Evolutionary conservation across 2,329 filamentous ascomycete species (phyloP).

Genomic region (Pyricularia pennisetigena): DNA sequence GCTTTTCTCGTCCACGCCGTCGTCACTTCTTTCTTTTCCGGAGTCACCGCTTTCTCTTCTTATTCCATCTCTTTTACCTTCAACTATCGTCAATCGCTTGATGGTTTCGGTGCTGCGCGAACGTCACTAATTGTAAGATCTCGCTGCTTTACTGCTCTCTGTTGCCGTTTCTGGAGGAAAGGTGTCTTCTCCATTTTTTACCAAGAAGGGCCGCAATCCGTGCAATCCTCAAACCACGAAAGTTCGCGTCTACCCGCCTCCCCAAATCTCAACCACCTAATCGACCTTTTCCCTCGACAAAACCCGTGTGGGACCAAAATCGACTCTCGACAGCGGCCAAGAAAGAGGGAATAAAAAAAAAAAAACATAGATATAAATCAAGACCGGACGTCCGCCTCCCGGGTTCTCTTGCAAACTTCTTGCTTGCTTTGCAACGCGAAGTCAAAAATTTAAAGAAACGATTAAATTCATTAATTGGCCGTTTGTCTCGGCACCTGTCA

Average conservation of each 20-base stretch:
- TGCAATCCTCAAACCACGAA: neutral
- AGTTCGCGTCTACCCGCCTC: neutral
- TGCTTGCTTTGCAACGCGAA: neutral
- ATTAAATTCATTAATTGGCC: neutral
- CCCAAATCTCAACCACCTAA: neutral
- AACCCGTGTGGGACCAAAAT: neutral
- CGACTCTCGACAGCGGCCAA: neutral
- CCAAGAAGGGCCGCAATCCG: slow-evolving; percentile 7
- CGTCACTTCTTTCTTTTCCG: slow-evolving; percentile 6
- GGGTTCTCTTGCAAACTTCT: neutral
- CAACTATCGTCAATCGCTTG: neutral
- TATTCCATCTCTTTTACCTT: slow-evolving; percentile 3
- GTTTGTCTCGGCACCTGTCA: neutral
- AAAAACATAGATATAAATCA: neutral
- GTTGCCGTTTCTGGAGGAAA: neutral
- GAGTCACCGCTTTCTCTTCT: slow-evolving; percentile 9
- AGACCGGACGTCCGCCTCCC: neutral
- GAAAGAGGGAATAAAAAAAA: neutral
- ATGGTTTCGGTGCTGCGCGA: neutral
- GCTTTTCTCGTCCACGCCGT: slow-evolving; percentile 9
- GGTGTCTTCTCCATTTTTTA: neutral
- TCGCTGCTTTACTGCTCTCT: neutral
- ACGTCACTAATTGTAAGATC: slow-evolving; percentile 3
- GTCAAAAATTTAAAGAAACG: neutral
- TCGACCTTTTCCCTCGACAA: neutral